A percentile compares a stretch with the other conserved stretches of the same genome.
phyloP scores from a whole-genome alignment of 345 rosid species.

The Moricandia moricandioides region DNA sequence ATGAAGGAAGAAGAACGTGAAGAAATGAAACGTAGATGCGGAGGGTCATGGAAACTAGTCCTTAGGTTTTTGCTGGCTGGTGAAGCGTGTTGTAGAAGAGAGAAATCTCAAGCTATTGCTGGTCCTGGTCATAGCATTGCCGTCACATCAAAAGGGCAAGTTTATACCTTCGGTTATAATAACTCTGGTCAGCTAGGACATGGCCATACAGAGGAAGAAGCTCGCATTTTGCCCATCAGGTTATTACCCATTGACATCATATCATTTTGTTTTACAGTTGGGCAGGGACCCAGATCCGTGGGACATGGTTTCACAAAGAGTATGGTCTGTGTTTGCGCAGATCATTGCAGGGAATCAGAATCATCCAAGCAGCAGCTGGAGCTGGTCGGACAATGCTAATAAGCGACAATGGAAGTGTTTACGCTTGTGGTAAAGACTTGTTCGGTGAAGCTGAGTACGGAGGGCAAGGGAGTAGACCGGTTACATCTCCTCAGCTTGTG shows the following conservation, averaged over 20 bases:
- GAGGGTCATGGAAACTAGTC: conserved; percentile 95
- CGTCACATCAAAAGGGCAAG: conserved; percentile 72
- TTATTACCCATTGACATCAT: conserved; percentile 1
- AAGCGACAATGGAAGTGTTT: conserved; percentile 79
- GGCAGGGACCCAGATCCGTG: no score
- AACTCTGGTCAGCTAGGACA: conserved; percentile 93
- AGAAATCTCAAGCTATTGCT: conserved; percentile 90
- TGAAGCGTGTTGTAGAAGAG: conserved; percentile 91
- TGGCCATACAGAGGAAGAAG: conserved; percentile 72
- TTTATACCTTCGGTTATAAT: conserved; percentile 82
- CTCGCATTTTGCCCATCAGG: conserved; percentile 79
- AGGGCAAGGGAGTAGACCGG: conserved; percentile 54
- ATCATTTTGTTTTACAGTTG: no score
- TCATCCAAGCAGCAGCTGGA: conserved; percentile 95
- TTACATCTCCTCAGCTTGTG: conserved; percentile 69
- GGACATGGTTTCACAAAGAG: neutral
- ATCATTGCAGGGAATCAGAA: conserved; percentile 91
- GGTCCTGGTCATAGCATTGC: conserved; percentile 98
- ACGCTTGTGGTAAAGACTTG: conserved; percentile 81
- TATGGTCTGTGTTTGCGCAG: conserved; percentile 48
- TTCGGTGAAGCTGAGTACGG: conserved; percentile 86
- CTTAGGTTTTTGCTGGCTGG: conserved; percentile 89
- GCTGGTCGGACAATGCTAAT: conserved; percentile 97
- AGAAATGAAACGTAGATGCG: conserved; percentile 73
- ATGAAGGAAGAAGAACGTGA: conserved; percentile 69